A percentile compares a stretch with the other conserved stretches of the same genome.
Evolutionary conservation across 305 asterid genomes (phyloP).

Genomic region (Fraxinus paxiana): DNA sequence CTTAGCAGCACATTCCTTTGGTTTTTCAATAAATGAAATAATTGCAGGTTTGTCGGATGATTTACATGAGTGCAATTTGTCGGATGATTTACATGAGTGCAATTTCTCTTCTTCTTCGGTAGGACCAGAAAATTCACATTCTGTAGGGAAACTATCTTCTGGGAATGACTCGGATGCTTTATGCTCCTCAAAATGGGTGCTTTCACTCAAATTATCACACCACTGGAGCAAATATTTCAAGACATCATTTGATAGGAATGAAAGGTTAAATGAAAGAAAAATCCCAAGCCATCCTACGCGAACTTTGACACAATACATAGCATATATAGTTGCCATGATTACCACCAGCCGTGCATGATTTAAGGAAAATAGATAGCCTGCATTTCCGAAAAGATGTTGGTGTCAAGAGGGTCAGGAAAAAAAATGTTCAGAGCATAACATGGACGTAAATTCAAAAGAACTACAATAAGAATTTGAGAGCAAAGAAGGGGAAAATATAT

Average conservation of each 20-base stretch:
- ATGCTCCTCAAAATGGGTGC: conserved; percentile 61
- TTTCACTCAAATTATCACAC: conserved; percentile 84
- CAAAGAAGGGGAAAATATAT: conserved; percentile 11
- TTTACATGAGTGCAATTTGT: conserved; percentile 62
- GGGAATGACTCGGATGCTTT: conserved; percentile 54
- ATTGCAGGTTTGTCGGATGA: conserved; percentile 51
- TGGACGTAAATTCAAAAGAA: neutral
- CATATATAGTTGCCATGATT: conserved; percentile 72
- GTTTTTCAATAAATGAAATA: conserved; percentile 51
- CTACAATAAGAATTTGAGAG: conserved; percentile 2
- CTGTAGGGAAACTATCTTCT: conserved; percentile 58
- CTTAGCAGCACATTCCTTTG: conserved; percentile 51
- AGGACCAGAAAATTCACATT: conserved; percentile 59
- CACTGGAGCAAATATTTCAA: conserved; percentile 75
- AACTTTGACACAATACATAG: conserved; percentile 79
- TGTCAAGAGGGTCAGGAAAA: conserved; percentile 27
- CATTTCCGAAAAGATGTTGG: conserved; percentile 27
- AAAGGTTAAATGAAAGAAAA: conserved; percentile 76
- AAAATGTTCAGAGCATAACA: conserved; percentile 15
- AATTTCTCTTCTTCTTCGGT: conserved; percentile 62
- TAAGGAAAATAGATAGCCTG: conserved; percentile 90
- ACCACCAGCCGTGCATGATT: conserved; percentile 94
- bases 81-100: conserved; percentile 60
- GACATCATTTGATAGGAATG: conserved; percentile 78
- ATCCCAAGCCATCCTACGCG: conserved; percentile 92